Conservation (phyloP, 2,329 filamentous ascomycete genomes). For the Colletotrichum endophyticum region DNA sequence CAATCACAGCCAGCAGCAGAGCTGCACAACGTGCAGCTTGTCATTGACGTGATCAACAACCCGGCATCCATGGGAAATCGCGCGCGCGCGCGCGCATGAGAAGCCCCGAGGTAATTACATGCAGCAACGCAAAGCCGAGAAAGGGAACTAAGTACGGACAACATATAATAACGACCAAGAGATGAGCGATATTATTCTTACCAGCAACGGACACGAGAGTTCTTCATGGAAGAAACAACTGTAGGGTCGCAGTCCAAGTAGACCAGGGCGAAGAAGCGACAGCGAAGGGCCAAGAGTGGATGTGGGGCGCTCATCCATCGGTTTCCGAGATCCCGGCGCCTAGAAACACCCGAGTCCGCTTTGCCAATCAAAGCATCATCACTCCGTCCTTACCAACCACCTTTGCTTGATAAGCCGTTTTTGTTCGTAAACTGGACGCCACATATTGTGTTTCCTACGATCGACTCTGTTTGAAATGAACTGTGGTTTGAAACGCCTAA, state of each 20-base stretch:
- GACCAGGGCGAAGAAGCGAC: not conserved
- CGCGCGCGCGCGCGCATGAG: not conserved
- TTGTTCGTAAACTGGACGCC: not conserved
- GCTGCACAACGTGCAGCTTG: not conserved
- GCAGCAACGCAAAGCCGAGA: not conserved
- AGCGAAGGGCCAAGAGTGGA: not conserved
- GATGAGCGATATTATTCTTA: not conserved
- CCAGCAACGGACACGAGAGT: not conserved
- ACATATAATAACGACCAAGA: not conserved
- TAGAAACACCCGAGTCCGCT: not conserved
- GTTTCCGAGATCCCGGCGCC: conserved; percentile 3
- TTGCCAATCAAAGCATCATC: not conserved
- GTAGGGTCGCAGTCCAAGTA: not conserved
- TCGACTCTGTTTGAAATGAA: not conserved
- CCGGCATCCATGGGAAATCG: not conserved
- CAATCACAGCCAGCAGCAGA: not conserved
- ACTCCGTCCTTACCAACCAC: not conserved
- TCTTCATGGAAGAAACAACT: not conserved
- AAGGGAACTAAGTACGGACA: not conserved
- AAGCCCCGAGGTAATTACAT: not conserved
- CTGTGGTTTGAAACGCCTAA: not conserved
- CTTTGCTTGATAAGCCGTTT: not conserved
- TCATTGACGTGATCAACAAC: conserved; percentile 7
- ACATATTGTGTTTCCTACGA: accelerated
- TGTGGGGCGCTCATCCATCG: not conserved